Conservation (phyloP, 805 yeast species). For the Saccharomyces cerevisiae region DNA sequence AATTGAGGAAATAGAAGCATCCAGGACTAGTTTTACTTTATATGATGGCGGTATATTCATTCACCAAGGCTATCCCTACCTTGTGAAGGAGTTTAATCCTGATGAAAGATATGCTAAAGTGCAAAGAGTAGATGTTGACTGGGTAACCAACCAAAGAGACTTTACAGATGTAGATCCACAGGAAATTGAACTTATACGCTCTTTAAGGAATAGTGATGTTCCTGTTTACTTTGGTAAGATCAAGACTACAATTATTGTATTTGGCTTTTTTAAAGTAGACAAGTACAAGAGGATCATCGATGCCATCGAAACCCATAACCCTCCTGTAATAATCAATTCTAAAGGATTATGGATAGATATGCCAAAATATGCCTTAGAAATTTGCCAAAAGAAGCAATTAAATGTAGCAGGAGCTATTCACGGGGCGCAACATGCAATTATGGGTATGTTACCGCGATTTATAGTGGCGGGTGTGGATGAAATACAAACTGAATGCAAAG, state of each 20-base stretch:
- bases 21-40: constrained; percentile 80
- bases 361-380: constrained; percentile 53
- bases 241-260: constrained; percentile 64
- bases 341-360: constrained; percentile 92
- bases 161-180: constrained; percentile 87
- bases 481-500: constrained; percentile 88
- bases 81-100: constrained; percentile 75
- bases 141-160: constrained; percentile 89
- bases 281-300: constrained; percentile 73
- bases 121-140: constrained; percentile 81
- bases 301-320: constrained; percentile 85
- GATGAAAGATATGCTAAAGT: constrained; percentile 79
- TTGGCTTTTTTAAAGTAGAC: constrained; percentile 88
- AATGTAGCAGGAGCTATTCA: constrained; percentile 89
- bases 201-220: constrained; percentile 40
- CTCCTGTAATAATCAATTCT: constrained; percentile 61
- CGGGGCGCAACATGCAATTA: constrained; percentile 87
- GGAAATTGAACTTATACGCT: constrained; percentile 56
- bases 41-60: constrained; percentile 90
- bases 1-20: constrained; percentile 83
- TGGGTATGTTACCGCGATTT: constrained; percentile 67
- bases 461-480: constrained; percentile 71
- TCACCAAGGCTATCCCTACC: constrained; percentile 87
- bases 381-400: constrained; percentile 48
- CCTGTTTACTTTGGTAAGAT: constrained; percentile 75